Percentiles rank a stretch among this genome's conserved stretches.
Evolutionary conservation across 2,329 filamentous ascomycete genomes (phyloP).

Genomic region (Clarireedia sp.): DNA sequence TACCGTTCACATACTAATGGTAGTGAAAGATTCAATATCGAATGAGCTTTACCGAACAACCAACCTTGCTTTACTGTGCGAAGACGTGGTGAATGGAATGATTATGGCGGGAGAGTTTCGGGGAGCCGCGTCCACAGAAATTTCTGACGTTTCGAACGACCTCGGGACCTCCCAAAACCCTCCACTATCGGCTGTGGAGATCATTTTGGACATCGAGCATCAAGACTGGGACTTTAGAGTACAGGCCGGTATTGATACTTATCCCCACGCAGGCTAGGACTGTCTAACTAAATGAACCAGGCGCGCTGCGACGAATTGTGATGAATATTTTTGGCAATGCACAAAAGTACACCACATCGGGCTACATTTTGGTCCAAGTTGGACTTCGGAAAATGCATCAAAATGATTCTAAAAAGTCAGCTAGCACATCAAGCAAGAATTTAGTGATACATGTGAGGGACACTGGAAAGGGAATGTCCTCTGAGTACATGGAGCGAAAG

Average conservation of each 20-base stretch:
- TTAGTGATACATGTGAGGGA: constrained; percentile 38
- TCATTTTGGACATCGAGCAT: constrained; percentile 25
- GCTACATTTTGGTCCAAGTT: constrained; percentile 37
- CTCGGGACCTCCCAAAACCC: too few species aligned
- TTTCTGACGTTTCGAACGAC: too few species aligned
- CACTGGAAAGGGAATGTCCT: constrained; percentile 54
- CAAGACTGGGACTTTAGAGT: constrained; percentile 24
- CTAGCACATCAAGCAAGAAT: constrained; percentile 41
- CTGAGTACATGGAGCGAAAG: constrained; percentile 49
- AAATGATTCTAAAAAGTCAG: constrained; percentile 41
- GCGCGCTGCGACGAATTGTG: constrained; percentile 40
- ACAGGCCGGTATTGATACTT: constrained; percentile 24
- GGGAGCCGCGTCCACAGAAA: too few species aligned
- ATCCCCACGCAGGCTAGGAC: background rate
- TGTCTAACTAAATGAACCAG: constrained; percentile 31
- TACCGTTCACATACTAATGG: background rate
- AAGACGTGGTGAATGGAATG: constrained; percentile 26
- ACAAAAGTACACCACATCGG: constrained; percentile 48
- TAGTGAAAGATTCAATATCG: constrained; percentile 16
- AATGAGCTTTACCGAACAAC: constrained; percentile 23
- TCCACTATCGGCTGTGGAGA: constrained; percentile 11
- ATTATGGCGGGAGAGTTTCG: constrained; percentile 15
- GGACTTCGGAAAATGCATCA: background rate
- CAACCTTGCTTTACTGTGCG: constrained; percentile 25
- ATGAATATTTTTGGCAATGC: constrained; percentile 56